phyloP scores from a whole-genome alignment of 2,329 filamentous ascomycete species.

The Nigrospora osmanthi region DNA sequence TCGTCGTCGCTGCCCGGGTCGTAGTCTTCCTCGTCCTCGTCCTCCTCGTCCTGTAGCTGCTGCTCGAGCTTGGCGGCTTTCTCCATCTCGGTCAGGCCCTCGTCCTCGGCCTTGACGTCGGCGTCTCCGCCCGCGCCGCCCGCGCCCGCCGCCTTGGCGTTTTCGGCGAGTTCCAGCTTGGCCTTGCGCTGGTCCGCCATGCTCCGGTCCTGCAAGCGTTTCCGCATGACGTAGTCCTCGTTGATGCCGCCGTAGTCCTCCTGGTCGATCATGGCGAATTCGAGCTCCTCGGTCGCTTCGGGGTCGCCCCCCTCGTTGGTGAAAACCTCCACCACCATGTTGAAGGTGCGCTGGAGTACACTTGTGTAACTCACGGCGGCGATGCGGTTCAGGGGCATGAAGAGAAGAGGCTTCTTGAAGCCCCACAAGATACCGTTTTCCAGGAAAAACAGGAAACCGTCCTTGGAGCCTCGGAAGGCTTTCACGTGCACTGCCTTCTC shows the following conservation, averaged over 20 bases:
- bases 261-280: constrained; percentile 64
- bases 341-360: constrained; percentile 62
- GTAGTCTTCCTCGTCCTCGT: constrained; percentile 59
- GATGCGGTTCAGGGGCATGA: constrained; percentile 54
- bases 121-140: constrained; percentile 28
- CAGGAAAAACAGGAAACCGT: constrained; percentile 61
- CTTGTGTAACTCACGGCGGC: constrained; percentile 59
- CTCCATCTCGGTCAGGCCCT: constrained; percentile 37
- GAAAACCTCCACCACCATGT: constrained; percentile 56
- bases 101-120: constrained; percentile 23
- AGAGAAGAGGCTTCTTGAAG: constrained; percentile 62
- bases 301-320: constrained; percentile 27
- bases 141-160: constrained; percentile 40
- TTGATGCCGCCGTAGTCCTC: constrained; percentile 59
- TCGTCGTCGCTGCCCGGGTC: constrained; percentile 55
- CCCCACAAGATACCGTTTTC: constrained; percentile 61
- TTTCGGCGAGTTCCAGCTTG: constrained; percentile 54
- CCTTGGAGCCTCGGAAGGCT: constrained; percentile 60
- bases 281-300: constrained; percentile 49
- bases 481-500: constrained; percentile 60
- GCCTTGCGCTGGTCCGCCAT: constrained; percentile 62
- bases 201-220: constrained; percentile 57
- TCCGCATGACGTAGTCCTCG: constrained; percentile 50
- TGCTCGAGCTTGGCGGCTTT: constrained; percentile 39
- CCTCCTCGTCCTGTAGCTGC: constrained; percentile 47